Evolutionary conservation across 352 stramenopile genomes (phyloP).

Genomic region (Blastocystis sp.): DNA sequence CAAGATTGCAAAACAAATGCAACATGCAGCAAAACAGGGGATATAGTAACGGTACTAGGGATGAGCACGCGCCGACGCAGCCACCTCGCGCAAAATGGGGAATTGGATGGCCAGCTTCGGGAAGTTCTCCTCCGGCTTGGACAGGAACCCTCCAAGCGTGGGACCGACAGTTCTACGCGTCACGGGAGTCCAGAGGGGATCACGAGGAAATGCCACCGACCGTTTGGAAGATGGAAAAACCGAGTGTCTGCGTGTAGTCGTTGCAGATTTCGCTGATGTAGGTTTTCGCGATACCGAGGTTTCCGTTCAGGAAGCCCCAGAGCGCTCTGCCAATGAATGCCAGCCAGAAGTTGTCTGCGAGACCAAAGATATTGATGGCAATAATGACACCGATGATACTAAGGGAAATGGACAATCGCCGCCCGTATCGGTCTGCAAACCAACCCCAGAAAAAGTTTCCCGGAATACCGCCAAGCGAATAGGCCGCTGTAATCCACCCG

Average conservation of each 20-base stretch:
- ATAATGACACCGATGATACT: conserved; percentile 71
- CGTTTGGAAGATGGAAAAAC: conserved; percentile 70
- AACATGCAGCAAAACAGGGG: conserved; percentile 50
- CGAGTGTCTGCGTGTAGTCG: conserved; percentile 68
- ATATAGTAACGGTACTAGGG: conserved; percentile 72
- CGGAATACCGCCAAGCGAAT: conserved; percentile 57
- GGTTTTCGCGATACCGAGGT: conserved; percentile 69
- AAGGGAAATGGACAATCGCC: conserved; percentile 30
- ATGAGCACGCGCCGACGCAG: background rate
- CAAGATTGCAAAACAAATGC: conserved; percentile 46
- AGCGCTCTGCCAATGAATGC: conserved; percentile 36
- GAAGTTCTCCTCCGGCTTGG: conserved; percentile 70
- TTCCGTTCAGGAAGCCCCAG: conserved; percentile 72
- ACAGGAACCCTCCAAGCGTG: conserved; percentile 54
- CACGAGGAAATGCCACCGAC: conserved; percentile 62
- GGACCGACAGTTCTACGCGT: conserved; percentile 56
- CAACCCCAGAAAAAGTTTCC: conserved; percentile 74
- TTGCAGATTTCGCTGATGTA: conserved; percentile 75
- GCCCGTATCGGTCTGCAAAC: conserved; percentile 63
- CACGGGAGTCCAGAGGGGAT: background rate
- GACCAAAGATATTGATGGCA: conserved; percentile 66
- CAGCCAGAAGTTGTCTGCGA: conserved; percentile 28
- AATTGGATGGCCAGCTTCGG: conserved; percentile 19
- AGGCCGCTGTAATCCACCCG: conserved; percentile 62
- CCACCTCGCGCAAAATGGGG: conserved; percentile 55